Evolutionary conservation across 163 green algal species (phyloP), one percentile per base, ranked within the genome.

Genomic region (Scenedesmus sp.): DNA sequence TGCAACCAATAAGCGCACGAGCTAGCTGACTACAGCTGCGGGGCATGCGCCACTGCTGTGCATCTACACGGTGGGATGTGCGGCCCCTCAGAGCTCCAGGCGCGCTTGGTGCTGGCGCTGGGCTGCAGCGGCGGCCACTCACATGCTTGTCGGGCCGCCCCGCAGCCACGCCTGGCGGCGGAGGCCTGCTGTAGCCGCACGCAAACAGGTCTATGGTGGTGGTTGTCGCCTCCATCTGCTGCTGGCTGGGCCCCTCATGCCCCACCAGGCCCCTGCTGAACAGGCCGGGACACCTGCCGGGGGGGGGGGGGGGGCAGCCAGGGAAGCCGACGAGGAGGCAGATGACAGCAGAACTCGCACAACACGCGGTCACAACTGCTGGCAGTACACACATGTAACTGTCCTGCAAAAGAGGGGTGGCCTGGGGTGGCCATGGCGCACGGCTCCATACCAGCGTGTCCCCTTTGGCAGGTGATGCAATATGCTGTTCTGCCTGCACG

Each of bases 251-350:
- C 0, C 96, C 96, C 16, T 89, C 88, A 37, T 95, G 93, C 20
- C 92, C 94, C 81, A 98, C 98, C 49, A 97, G 72, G n/a, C 96
- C 96, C 37, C 90, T 94, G 35, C 87, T 95, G 91, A 98, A 97
- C 26, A 96, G 33, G 24, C 91, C 35, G 0, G 96, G 96, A 81
- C 90, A 94, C 15, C 88, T 90, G 85, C 42, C 1, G n/a, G 15
- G 37, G 35, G 35, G 37, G 37, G 12, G 1, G 72, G 7, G 33
- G 33, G 33, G n/a, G 6, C 5, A 6, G 70, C 10, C 1, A 5
- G 10, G 72, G 72, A 6, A 0, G 24, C 3, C 33, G 4, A 43
- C n/a, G n/a, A 30, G 70, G n/a, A 80, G n/a, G 13, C n/a, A 43
- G 10, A 6, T 6, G 33, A 30, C 13, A 3, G n/a, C 76, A 44